Evolutionary conservation across 345 rosid genomes (phyloP).

Genomic region (Pugionium dolabratum): DNA sequence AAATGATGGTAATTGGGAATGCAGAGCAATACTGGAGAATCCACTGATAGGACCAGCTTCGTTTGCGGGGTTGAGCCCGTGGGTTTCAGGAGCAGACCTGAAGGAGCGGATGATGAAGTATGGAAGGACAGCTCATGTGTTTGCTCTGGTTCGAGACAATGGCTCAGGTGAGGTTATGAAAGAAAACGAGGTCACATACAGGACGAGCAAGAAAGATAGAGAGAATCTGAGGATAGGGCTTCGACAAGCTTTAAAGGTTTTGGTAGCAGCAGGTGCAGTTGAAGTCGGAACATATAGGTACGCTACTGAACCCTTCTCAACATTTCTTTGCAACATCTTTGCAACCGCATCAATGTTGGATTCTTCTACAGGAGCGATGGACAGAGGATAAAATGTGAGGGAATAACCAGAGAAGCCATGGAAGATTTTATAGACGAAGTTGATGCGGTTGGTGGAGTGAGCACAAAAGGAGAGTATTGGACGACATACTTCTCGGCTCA

Average conservation of each 20-base stretch:
- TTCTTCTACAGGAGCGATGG: constrained; percentile 51
- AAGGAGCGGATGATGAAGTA: constrained; percentile 56
- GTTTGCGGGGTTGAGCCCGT: constrained; percentile 49
- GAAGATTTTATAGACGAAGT: constrained; percentile 55
- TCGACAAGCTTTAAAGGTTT: constrained; percentile 52
- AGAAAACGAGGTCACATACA: constrained; percentile 52
- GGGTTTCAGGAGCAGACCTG: constrained; percentile 62
- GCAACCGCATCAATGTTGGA: not conserved
- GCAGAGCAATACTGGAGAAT: constrained; percentile 58
- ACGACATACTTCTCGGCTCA: constrained; percentile 51
- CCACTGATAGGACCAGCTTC: constrained; percentile 56
- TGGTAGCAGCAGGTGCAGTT: constrained; percentile 68
- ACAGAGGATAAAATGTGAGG: constrained; percentile 53
- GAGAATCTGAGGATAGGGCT: constrained; percentile 51
- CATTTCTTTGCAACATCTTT: too few relatives aligned
- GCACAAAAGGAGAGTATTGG: constrained; percentile 49
- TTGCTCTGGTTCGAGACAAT: constrained; percentile 48
- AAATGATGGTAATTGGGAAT: constrained; percentile 30
- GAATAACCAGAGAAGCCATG: constrained; percentile 39
- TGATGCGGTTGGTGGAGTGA: constrained; percentile 42
- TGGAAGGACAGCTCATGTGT: constrained; percentile 55
- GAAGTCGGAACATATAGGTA: constrained; percentile 63
- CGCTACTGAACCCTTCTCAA: constrained; percentile 7
- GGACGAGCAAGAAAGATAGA: constrained; percentile 39
- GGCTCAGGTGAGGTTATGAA: constrained; percentile 51